Evolutionary conservation across 106 monocot species (phyloP).

Genomic region (Ottelia alismoides): DNA sequence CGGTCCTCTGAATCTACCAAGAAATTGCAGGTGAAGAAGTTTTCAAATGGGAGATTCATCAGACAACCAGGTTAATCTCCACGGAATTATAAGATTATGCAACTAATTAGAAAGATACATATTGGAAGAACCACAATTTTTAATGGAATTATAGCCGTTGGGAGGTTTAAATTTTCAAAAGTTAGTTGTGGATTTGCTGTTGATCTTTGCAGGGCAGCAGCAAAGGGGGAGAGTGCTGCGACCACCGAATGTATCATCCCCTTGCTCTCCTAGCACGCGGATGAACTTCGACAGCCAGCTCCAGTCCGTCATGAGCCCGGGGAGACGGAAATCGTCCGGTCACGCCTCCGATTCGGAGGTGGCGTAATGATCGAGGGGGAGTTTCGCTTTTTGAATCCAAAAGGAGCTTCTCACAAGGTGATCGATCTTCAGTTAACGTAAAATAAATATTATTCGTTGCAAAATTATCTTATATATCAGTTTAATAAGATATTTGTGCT

Average conservation of each 20-base stretch:
- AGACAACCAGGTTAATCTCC: background rate
- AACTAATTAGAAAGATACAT: slow-evolving; percentile 8
- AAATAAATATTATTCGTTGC: no score
- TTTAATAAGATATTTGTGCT: no score
- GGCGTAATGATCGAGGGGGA: background rate
- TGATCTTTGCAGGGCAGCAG: no score
- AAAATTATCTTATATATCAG: no score
- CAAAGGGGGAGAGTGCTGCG: no score
- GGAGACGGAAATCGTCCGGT: slow-evolving; percentile 20
- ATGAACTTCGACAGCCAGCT: slow-evolving; percentile 18
- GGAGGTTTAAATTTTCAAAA: no score
- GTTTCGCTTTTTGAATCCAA: no score
- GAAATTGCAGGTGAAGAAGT: slow-evolving; percentile 3
- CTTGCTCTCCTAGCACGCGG: no score
- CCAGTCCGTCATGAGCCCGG: slow-evolving; percentile 17
- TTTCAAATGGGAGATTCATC: slow-evolving; percentile 2
- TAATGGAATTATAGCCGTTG: background rate
- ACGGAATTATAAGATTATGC: slow-evolving; percentile 2
- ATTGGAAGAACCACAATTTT: slow-evolving; percentile 9
- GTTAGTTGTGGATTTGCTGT: no score
- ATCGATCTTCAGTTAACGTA: no score
- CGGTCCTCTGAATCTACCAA: background rate
- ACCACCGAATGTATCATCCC: no score
- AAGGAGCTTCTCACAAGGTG: no score
- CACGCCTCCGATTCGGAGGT: slow-evolving; percentile 5